A percentile compares a stretch with the other conserved stretches of the same genome.
phyloP scores from a whole-genome alignment of 768 basidiomycete genomes.

The Terana coerulea region DNA sequence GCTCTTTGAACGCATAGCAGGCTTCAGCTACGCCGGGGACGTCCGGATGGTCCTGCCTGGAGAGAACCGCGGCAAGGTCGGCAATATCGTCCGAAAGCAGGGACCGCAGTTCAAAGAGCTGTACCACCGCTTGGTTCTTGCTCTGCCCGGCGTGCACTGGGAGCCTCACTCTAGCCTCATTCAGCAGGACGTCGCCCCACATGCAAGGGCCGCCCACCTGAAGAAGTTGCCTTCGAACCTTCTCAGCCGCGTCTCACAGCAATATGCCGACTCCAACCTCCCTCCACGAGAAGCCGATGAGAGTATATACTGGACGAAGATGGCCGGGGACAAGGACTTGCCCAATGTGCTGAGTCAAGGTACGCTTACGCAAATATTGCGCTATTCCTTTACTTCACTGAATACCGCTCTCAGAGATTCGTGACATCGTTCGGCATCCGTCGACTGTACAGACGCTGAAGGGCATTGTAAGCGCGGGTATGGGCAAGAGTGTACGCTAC shows the following conservation, averaged over 20 bases:
- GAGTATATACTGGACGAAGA: constrained; percentile 65
- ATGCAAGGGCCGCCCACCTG: constrained; percentile 69
- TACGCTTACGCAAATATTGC: constrained; percentile 25
- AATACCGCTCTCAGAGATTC: constrained; percentile 53
- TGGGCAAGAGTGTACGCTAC: constrained; percentile 76
- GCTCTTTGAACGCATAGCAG: constrained; percentile 82
- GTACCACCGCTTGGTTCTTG: constrained; percentile 71
- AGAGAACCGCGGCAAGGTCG: constrained; percentile 93
- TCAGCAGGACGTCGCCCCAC: constrained; percentile 71
- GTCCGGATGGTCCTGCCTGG: constrained; percentile 92
- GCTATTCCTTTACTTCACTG: not conserved
- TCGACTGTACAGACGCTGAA: constrained; percentile 84
- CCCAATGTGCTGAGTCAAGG: constrained; percentile 50
- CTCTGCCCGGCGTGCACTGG: constrained; percentile 82
- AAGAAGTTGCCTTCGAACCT: constrained; percentile 74
- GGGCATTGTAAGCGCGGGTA: constrained; percentile 79
- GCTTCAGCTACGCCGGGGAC: constrained; percentile 85
- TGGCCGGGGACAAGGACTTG: constrained; percentile 64
- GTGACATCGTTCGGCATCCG: constrained; percentile 73
- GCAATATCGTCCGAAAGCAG: constrained; percentile 86
- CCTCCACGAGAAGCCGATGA: constrained; percentile 58
- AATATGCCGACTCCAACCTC: constrained; percentile 39
- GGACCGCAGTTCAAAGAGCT: constrained; percentile 80
- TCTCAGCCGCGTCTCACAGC: constrained; percentile 49
- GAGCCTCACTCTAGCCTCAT: constrained; percentile 43